A percentile compares a stretch with the other conserved stretches of the same genome.
These are phyloP conservation scores for Ganoderma multipileum DNA, from an alignment of 1,284 basidiomycete species.

Conservation along the genomic window DNA sequence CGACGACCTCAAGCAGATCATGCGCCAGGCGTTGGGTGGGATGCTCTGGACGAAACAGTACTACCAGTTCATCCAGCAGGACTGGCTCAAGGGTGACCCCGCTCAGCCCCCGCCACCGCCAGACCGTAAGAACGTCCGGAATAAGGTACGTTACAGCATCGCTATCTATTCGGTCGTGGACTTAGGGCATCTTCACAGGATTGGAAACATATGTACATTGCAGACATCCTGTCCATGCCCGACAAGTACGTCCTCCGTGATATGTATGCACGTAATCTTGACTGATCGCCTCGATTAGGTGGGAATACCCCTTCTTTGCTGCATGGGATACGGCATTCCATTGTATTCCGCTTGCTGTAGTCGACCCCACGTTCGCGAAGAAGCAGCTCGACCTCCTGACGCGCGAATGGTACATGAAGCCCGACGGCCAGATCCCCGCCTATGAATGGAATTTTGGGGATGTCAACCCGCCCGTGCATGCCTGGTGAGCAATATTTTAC, in stretches of 20 bases:
- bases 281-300: slow-evolving; percentile 50
- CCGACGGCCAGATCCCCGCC: slow-evolving; percentile 96
- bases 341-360: slow-evolving; percentile 94
- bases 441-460: slow-evolving; percentile 99
- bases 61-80: slow-evolving; percentile 95
- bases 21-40: slow-evolving; percentile 96
- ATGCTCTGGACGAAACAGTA: slow-evolving; percentile 99
- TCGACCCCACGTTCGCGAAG: slow-evolving; percentile 96
- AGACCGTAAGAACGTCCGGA: slow-evolving; percentile 86
- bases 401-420: slow-evolving; percentile 99
- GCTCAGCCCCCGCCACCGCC: slow-evolving; percentile 94
- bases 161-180: neutral
- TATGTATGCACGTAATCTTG: neutral
- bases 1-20: slow-evolving; percentile 94
- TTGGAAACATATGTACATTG: slow-evolving; percentile 95
- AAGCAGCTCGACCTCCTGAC: slow-evolving; percentile 97
- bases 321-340: slow-evolving; percentile 98
- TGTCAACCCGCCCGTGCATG: slow-evolving; percentile 97
- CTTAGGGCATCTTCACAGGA: slow-evolving; percentile 55
- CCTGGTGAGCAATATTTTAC: slow-evolving; percentile 64
- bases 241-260: slow-evolving; percentile 72
- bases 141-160: slow-evolving; percentile 60
- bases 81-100: slow-evolving; percentile 96
- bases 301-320: slow-evolving; percentile 98
- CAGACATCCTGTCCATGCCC: slow-evolving; percentile 97